Evolutionary conservation across 805 yeast genomes (phyloP).

Genomic region (Candida silvicultrix): DNA sequence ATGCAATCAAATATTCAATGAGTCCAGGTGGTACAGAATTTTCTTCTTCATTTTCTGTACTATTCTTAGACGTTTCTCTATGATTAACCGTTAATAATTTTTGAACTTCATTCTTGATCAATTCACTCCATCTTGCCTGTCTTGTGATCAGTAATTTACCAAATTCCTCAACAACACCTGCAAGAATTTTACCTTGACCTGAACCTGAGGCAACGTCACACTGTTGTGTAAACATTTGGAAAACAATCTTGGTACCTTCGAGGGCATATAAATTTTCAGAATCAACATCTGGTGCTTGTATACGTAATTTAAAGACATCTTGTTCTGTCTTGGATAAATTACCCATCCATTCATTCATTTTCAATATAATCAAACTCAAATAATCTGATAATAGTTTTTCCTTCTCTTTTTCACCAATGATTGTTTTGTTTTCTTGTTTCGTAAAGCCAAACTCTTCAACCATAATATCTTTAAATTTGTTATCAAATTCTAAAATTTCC

Average conservation of each 20-base stretch:
- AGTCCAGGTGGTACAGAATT: constrained; percentile 63
- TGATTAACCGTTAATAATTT: constrained; percentile 22
- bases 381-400: constrained; percentile 73
- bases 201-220: constrained; percentile 83
- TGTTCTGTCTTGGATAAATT: constrained; percentile 65
- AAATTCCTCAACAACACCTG: constrained; percentile 73
- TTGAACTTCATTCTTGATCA: constrained; percentile 49
- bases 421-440: constrained; percentile 41
- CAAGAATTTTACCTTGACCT: constrained; percentile 71
- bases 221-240: constrained; percentile 83
- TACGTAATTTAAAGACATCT: constrained; percentile 54
- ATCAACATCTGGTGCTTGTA: constrained; percentile 68
- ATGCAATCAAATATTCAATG: constrained; percentile 72
- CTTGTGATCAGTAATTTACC: constrained; percentile 52
- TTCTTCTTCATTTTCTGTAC: constrained; percentile 24
- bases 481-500: constrained; percentile 70
- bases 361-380: constrained; percentile 57
- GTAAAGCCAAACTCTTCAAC: constrained; percentile 42
- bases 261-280: constrained; percentile 58
- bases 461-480: constrained; percentile 53
- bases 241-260: constrained; percentile 73
- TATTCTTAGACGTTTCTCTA: constrained; percentile 20
- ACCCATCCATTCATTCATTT: constrained; percentile 81
- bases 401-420: constrained; percentile 68
- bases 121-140: constrained; percentile 53